Evolutionary conservation across 2,329 filamentous ascomycete species (phyloP), one percentile per base, ranked within the genome.

Genomic region (Plectosphaerella sp.): DNA sequence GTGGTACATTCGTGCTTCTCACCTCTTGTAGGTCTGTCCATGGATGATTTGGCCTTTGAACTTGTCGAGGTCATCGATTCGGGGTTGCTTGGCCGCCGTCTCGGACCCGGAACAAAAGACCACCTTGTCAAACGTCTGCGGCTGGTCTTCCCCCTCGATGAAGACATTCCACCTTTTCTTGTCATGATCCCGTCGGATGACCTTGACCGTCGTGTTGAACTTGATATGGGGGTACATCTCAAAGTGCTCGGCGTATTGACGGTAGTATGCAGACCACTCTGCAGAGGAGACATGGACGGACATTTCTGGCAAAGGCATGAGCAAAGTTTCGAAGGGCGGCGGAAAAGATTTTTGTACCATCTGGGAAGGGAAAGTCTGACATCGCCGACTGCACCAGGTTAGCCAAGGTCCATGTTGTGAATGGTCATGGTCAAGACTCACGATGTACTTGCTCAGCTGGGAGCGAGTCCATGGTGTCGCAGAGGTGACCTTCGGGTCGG

Each of bases 371-470:
- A 45, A 59, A 64, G 37, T 63, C 62, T 0, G 57, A 57, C 47
- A 60, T 62, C 1, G 59, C 54, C 1, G 56, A 52, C 60, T 60
- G 42, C n/a, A 33, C 15, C 18, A 8, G 6, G n/a, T n/a, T 45
- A 43, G 16, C 41, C 15, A 41, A 8, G 10, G 5, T 43, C 5
- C 18, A 16, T 5, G 16, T 12, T 3, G 15, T 42, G n/a, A 4
- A 20, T n/a, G 11, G 41, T 11, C 16, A 33, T 6, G 20, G 24
- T 12, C 9, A 25, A 12, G 16, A 47, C 55, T 54, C 25, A 63
- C 61, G 9, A 61, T 33, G 36, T 60, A 64, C 28, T 61, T 62
- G 59, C 61, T 63, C 10, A 62, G 47, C 41, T 63, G 59, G 1
- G 58, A 49, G 11, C 51, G 53, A 2, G 60, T 63, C 18, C 46